Base-by-base conservation (phyloP, 495 filamentous ascomycete genomes). In the Tuber magnatum region DNA sequence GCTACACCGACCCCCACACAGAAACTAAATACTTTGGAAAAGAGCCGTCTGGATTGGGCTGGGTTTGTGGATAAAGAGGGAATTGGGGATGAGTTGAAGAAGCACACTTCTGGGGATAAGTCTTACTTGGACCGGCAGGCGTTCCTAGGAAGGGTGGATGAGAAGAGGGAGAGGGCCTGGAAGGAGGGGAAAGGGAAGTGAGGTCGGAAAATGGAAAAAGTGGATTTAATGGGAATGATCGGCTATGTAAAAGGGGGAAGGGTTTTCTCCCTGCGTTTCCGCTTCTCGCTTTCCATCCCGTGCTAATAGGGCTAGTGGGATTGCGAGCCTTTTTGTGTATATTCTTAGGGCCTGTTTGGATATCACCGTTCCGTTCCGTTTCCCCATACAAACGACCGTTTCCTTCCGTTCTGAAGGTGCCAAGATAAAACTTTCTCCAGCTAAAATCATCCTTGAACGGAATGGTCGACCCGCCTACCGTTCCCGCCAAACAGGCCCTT, bases 1-100 rank as follows among this genome's bases (percentile, higher is more conserved):
- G 80, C 82, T 16, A 80, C 81, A n/a, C 78, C 80, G 42, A 86
- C 86, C 7, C 87, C 87, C 74, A 91, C 92, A 69, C 90, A 91
- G 82, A 97, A 97, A 82, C 88, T 98, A 81, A 98, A 97, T 83
- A 97, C 94, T 1, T 91, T 99, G 38, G 94, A 98, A 85, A 99
- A 99, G 86, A 94, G 92, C 48, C 87, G 92, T 71, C 87, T 97
- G 85, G 95, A 99, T 83, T 99, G 95, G 95, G 93, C 93, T 6
- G 91, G 91, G 68, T 97, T 92, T 81, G 96, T 98, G 70, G 94
- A 98, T 81, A 87, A 93, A 74, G 92, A 94, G 78, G 96, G 95
- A 3, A 91, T 99, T 84, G 90, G 90, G 80, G 95, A 97, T 81
- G 95, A 99, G 83, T 87, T 99, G 74, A 90, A 91, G 79, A 87